Conservation (phyloP, 1,284 basidiomycete species). For the Irpex lacteus region DNA sequence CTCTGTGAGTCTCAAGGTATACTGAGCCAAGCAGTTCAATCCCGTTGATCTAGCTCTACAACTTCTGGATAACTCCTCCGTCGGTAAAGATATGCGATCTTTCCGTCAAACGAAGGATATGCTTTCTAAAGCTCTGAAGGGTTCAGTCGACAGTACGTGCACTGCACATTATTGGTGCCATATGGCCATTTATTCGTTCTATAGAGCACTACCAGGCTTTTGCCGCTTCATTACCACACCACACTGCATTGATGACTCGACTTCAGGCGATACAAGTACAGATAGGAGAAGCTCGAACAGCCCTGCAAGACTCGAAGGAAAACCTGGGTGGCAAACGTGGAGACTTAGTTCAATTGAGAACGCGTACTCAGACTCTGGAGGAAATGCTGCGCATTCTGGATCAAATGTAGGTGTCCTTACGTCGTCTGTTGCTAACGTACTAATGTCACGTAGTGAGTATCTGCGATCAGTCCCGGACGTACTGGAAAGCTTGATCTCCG, state of each 20-base stretch:
- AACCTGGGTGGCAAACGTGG: constrained; percentile 74
- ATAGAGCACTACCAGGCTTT: constrained; percentile 89
- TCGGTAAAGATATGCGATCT: constrained; percentile 69
- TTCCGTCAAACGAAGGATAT: constrained; percentile 74
- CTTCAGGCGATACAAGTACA: constrained; percentile 72
- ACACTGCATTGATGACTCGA: constrained; percentile 72
- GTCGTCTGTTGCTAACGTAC: constrained; percentile 5
- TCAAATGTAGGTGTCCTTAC: constrained; percentile 67
- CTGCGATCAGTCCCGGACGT: constrained; percentile 91
- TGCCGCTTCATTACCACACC: constrained; percentile 86
- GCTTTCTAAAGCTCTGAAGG: constrained; percentile 76
- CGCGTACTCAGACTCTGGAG: constrained; percentile 78
- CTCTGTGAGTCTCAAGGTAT: constrained; percentile 4
- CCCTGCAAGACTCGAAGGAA: constrained; percentile 80
- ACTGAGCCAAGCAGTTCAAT: constrained; percentile 66
- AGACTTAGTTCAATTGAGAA: constrained; percentile 85
- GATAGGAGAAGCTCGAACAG: constrained; percentile 65
- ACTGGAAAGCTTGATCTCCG: constrained; percentile 92
- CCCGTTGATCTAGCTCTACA: constrained; percentile 88
- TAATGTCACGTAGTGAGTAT: constrained; percentile 62
- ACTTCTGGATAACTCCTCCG: constrained; percentile 72
- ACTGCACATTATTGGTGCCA: background rate
- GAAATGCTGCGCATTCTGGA: constrained; percentile 91
- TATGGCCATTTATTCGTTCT: constrained; percentile 1
- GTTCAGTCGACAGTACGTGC: constrained; percentile 79